Conservation (phyloP, 305 asterid species). For the Andrographis paniculata region DNA sequence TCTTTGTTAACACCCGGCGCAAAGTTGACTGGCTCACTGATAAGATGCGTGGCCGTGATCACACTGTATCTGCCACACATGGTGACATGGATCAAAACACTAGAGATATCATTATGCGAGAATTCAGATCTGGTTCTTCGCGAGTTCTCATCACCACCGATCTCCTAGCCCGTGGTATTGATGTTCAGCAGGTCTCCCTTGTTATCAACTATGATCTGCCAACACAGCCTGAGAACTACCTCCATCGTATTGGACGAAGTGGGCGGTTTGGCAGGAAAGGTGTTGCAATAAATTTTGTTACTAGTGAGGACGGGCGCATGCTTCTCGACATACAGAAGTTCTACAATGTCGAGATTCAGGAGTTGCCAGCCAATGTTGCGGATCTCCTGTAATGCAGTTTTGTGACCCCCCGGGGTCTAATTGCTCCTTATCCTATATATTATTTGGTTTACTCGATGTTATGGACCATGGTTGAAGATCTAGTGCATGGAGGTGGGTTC, state of each 20-base stretch:
- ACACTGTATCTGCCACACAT: too few relatives aligned
- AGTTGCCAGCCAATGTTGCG: slow-evolving; percentile 64
- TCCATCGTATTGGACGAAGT: slow-evolving; percentile 62
- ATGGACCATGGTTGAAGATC: slow-evolving; percentile 24
- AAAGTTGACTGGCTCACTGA: slow-evolving; percentile 85
- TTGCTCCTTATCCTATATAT: slow-evolving; percentile 18
- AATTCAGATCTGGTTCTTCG: slow-evolving; percentile 53
- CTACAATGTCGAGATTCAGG: slow-evolving; percentile 45
- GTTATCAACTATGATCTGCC: slow-evolving; percentile 62
- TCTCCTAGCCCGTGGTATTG: slow-evolving; percentile 61
- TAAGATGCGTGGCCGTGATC: slow-evolving; percentile 73
- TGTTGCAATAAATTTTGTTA: slow-evolving; percentile 51
- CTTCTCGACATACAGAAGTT: slow-evolving; percentile 46
- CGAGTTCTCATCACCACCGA: slow-evolving; percentile 68
- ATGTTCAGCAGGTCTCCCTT: slow-evolving; percentile 56
- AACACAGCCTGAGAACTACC: slow-evolving; percentile 59
- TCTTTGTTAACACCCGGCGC: slow-evolving; percentile 79
- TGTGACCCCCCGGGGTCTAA: slow-evolving; percentile 18
- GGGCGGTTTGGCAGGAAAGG: slow-evolving; percentile 64
- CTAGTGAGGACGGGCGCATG: slow-evolving; percentile 48
- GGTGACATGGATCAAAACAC: slow-evolving; percentile 65
- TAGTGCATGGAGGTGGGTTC: slow-evolving; percentile 19
- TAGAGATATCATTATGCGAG: slow-evolving; percentile 56
- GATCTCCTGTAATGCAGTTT: slow-evolving; percentile 45
- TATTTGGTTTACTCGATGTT: slow-evolving; percentile 19